Conservation (phyloP, 768 basidiomycete species). For the Thelephora ganbajun region DNA sequence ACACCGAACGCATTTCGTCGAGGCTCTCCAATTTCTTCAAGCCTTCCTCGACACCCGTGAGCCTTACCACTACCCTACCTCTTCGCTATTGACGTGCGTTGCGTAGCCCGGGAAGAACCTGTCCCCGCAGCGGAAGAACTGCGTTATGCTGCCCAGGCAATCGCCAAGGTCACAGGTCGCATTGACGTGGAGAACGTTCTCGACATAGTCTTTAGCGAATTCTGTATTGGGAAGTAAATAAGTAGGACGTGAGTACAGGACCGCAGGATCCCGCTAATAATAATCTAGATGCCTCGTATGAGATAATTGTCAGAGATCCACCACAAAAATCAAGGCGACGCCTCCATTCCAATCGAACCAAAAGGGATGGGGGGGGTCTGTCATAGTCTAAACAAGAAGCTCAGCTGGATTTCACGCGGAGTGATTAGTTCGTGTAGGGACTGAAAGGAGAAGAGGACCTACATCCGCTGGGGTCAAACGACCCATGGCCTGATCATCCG, state of each 20-base stretch:
- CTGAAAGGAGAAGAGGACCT: too few species aligned
- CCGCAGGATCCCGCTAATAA: too few species aligned
- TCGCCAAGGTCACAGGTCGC: slow-evolving; percentile 73
- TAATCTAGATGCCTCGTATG: too few species aligned
- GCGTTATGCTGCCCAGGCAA: slow-evolving; percentile 68
- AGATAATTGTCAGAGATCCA: too few species aligned
- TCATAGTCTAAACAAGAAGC: too few species aligned
- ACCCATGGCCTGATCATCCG: slow-evolving; percentile 86
- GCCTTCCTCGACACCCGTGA: slow-evolving; percentile 39
- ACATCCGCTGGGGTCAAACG: slow-evolving; percentile 75
- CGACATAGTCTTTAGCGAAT: slow-evolving; percentile 71
- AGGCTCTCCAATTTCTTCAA: slow-evolving; percentile 44
- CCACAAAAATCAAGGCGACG: too few species aligned
- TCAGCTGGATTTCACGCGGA: too few species aligned
- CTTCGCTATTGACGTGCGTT: slow-evolving; percentile 1
- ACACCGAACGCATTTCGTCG: slow-evolving; percentile 65
- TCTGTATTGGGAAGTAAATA: slow-evolving; percentile 75
- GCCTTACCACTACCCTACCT: slow-evolving; percentile 9
- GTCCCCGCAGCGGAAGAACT: slow-evolving; percentile 81
- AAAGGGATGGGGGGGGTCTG: too few species aligned
- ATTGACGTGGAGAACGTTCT: slow-evolving; percentile 77
- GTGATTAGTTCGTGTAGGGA: too few species aligned
- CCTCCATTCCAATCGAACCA: too few species aligned
- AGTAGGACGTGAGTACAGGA: too few species aligned
- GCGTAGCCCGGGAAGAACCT: slow-evolving; percentile 48